These are phyloP conservation scores for Trypanosoma rangeli DNA, from an alignment of 208 protist genomes.

Conservation along the genomic window DNA sequence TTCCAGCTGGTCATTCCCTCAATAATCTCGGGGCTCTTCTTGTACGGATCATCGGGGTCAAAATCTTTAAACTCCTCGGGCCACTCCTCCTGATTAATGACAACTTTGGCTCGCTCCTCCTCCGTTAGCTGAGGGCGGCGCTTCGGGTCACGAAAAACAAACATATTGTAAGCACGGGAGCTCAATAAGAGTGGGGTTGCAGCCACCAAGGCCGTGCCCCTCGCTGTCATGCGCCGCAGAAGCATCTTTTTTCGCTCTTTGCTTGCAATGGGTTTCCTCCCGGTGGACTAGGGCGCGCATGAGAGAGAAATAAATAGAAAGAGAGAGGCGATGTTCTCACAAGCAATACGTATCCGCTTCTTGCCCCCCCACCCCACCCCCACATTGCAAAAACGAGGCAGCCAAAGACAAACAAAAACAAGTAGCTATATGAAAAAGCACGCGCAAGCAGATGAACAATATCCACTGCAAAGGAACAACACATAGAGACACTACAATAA, in stretches of 20 bases:
- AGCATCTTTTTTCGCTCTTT: slow-evolving; percentile 24
- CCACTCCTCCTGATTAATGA: slow-evolving; percentile 90
- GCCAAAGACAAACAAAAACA: slow-evolving; percentile 6
- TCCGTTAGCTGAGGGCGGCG: slow-evolving; percentile 86
- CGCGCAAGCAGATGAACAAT: background rate
- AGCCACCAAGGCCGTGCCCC: slow-evolving; percentile 36
- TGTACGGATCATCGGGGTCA: slow-evolving; percentile 92
- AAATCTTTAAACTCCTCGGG: slow-evolving; percentile 90
- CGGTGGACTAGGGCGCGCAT: slow-evolving; percentile 11
- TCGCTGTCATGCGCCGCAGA: slow-evolving; percentile 68
- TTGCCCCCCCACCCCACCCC: no score
- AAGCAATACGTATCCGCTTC: background rate
- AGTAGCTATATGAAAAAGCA: background rate
- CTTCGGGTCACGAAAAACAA: slow-evolving; percentile 86
- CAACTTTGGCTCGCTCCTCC: slow-evolving; percentile 86
- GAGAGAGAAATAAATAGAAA: slow-evolving; percentile 12
- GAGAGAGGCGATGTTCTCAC: slow-evolving; percentile 1
- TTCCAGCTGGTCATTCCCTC: slow-evolving; percentile 89
- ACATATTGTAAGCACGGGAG: slow-evolving; percentile 80
- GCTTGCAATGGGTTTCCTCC: background rate
- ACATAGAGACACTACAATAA: no score
- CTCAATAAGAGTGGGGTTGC: slow-evolving; percentile 41
- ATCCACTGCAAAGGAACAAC: no score
- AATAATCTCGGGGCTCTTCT: slow-evolving; percentile 85
- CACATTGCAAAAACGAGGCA: slow-evolving; percentile 9